Evolutionary conservation across 768 basidiomycete species (phyloP).

Genomic region (Tulasnella sp.): DNA sequence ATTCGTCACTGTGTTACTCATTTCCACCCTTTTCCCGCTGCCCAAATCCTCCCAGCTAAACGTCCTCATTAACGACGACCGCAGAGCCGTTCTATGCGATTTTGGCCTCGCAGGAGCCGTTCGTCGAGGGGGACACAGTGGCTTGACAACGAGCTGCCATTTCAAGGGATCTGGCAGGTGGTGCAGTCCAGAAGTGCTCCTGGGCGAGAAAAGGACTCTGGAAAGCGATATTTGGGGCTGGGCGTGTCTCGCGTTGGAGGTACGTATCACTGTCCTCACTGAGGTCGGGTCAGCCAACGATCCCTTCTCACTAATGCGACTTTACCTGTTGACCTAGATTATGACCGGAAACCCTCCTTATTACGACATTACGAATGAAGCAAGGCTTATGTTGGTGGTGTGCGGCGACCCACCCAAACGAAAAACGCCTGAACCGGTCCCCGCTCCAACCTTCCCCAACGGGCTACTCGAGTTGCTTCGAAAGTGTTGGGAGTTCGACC

Average conservation of each 20-base stretch:
- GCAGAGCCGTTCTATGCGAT: background rate
- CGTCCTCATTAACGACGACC: background rate
- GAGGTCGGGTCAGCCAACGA: too few relatives aligned
- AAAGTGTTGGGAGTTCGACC: background rate
- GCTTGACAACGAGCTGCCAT: background rate
- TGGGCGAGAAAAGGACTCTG: background rate
- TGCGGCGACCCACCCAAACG: background rate
- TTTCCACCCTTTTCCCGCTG: background rate
- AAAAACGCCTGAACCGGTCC: background rate
- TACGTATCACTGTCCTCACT: background rate
- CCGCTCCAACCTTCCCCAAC: background rate
- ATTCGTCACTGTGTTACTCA: background rate
- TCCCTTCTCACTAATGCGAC: too few relatives aligned
- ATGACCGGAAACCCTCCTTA: background rate
- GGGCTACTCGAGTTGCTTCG: background rate
- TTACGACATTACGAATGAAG: background rate
- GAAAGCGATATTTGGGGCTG: background rate
- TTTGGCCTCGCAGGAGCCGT: slow-evolving; percentile 8
- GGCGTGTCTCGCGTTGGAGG: background rate
- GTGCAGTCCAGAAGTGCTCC: background rate
- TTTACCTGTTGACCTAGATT: background rate
- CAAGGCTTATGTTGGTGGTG: background rate
- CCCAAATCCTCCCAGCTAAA: background rate
- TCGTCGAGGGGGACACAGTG: background rate
- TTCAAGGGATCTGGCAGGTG: background rate